Evolutionary conservation across 176 grass and related monocot species (phyloP).

Genomic region (Tillandsia leiboldiana): DNA sequence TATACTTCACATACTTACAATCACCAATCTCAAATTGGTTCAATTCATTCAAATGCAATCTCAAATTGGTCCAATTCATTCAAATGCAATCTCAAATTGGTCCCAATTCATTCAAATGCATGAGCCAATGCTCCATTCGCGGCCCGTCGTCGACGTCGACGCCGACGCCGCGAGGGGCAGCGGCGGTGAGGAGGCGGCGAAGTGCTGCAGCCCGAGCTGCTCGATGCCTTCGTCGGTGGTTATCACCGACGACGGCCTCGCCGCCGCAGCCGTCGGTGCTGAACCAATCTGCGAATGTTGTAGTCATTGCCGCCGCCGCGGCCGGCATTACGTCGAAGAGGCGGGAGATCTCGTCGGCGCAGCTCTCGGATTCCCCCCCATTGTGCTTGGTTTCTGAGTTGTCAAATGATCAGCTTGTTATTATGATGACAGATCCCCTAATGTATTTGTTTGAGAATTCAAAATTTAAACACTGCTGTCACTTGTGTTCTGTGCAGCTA

Average conservation of each 20-base stretch:
- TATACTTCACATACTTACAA: too few species aligned
- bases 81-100: too few species aligned
- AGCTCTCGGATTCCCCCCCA: slow-evolving; percentile 24
- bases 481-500: too few species aligned
- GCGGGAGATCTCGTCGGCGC: slow-evolving; percentile 13
- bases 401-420: neutral
- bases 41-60: too few species aligned
- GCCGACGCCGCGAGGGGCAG: neutral
- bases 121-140: slow-evolving; percentile 21
- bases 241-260: slow-evolving; percentile 34
- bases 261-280: slow-evolving; percentile 7
- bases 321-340: neutral
- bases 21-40: too few species aligned
- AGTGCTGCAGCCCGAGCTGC: slow-evolving; percentile 35
- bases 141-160: slow-evolving; percentile 2
- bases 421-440: too few species aligned
- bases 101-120: neutral
- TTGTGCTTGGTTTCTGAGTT: slow-evolving; percentile 10
- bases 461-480: too few species aligned
- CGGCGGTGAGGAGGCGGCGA: slow-evolving; percentile 22
- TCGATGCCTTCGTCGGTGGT: slow-evolving; percentile 39
- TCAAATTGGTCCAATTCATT: neutral
- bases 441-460: too few species aligned
- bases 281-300: slow-evolving; percentile 23
- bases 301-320: neutral